phyloP scores from a whole-genome alignment of 305 asterid species.

The Fraxinus angustifolia region DNA sequence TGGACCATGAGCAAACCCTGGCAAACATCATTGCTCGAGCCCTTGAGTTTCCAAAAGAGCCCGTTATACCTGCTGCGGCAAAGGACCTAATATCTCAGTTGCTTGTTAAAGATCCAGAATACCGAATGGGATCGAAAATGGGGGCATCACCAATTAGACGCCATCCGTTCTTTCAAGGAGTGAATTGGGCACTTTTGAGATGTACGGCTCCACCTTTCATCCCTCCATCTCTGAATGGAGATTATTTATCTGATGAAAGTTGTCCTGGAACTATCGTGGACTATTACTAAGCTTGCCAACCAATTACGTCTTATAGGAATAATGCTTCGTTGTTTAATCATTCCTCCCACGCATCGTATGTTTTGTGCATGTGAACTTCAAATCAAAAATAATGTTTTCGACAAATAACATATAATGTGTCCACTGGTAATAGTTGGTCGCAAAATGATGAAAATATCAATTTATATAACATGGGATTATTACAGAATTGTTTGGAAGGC shows the following conservation, averaged over 20 bases:
- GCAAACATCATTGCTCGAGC: slow-evolving; percentile 92
- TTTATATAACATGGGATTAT: neutral
- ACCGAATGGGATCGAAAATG: slow-evolving; percentile 78
- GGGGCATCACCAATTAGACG: slow-evolving; percentile 84
- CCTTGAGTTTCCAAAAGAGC: slow-evolving; percentile 84
- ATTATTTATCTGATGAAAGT: slow-evolving; percentile 48
- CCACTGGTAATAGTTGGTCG: neutral
- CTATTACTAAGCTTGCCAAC: slow-evolving; percentile 37
- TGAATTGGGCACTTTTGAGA: slow-evolving; percentile 89
- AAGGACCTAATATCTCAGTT: slow-evolving; percentile 72
- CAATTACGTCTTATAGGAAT: slow-evolving; percentile 5
- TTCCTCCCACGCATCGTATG: too few species aligned
- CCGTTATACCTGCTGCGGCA: slow-evolving; percentile 43
- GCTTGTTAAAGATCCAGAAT: slow-evolving; percentile 67
- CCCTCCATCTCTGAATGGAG: slow-evolving; percentile 54
- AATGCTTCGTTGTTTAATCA: neutral
- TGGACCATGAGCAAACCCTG: slow-evolving; percentile 76
- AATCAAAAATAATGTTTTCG: too few species aligned
- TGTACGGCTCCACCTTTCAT: slow-evolving; percentile 70
- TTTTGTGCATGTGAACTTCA: too few species aligned
- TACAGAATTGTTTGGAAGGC: slow-evolving; percentile 20
- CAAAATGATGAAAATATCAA: neutral
- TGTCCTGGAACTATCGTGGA: slow-evolving; percentile 61
- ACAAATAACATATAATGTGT: neutral
- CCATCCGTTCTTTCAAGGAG: slow-evolving; percentile 76